Evolutionary conservation across 1,139 yeast species (phyloP).

Genomic region (Diutina catenulata): DNA sequence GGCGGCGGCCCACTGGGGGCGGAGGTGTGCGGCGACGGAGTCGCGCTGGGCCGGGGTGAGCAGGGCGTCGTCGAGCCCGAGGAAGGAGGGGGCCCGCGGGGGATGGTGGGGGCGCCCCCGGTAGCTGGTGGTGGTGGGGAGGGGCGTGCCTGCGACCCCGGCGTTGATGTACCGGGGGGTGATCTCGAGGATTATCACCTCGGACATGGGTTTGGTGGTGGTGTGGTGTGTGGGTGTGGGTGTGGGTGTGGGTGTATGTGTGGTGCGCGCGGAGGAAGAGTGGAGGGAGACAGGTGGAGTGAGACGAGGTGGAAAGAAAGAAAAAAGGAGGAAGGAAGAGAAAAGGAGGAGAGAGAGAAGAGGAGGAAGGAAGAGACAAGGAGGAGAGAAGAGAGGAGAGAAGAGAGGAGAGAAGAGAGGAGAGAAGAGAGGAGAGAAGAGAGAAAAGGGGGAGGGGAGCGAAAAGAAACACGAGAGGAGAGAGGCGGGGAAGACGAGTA

Average conservation of each 20-base stretch:
- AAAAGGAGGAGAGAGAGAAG: slow-evolving; percentile 9
- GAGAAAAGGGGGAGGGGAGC: background rate
- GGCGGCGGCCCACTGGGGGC: background rate
- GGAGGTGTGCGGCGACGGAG: background rate
- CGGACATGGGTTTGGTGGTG: background rate
- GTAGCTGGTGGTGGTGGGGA: background rate
- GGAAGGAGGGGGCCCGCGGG: background rate
- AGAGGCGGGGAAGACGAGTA: no score
- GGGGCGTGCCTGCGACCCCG: background rate
- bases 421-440: slow-evolving; percentile 7
- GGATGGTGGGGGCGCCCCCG: background rate
- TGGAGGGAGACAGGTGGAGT: background rate
- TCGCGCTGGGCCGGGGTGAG: background rate
- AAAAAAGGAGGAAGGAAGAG: slow-evolving; percentile 13
- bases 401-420: slow-evolving; percentile 7
- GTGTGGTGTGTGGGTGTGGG: background rate
- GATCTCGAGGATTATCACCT: background rate
- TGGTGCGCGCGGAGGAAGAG: slow-evolving; percentile 3
- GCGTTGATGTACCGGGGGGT: background rate
- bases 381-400: no score
- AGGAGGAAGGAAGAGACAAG: no score
- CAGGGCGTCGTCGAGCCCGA: background rate
- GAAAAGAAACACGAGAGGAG: slow-evolving; percentile 38
- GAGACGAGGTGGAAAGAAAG: background rate
- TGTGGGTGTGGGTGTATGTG: slow-evolving; percentile 4